Evolutionary conservation across 768 basidiomycete genomes (phyloP).

Genomic region (Lactifluus rugatus): DNA sequence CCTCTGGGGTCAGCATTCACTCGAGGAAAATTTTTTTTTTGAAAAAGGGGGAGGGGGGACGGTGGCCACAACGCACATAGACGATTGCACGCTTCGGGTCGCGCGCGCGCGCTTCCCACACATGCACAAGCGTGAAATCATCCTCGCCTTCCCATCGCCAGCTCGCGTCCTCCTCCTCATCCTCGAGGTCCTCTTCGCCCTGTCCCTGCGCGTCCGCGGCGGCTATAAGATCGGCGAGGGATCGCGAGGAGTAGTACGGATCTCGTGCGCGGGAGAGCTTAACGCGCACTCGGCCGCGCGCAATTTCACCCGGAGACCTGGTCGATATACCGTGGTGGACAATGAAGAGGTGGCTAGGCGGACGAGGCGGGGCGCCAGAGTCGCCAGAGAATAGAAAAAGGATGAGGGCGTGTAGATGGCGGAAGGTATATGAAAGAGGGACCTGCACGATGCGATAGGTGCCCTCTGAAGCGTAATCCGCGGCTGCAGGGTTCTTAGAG

Average conservation of each 20-base stretch:
- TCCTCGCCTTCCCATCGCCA: slow-evolving; percentile 69
- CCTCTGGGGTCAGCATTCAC: not conserved
- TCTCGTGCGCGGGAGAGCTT: slow-evolving; percentile 27
- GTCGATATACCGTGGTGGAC: slow-evolving; percentile 40
- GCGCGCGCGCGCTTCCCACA: slow-evolving; percentile 39
- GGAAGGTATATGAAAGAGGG: slow-evolving; percentile 59
- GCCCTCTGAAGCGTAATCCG: slow-evolving; percentile 31
- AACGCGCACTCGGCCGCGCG: slow-evolving; percentile 23
- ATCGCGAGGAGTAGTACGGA: slow-evolving; percentile 22
- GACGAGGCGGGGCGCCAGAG: slow-evolving; percentile 2
- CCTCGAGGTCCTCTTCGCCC: slow-evolving; percentile 8
- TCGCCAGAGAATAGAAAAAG: slow-evolving; percentile 44
- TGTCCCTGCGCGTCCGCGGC: slow-evolving; percentile 11
- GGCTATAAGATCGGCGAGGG: slow-evolving; percentile 23
- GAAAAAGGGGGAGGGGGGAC: not conserved
- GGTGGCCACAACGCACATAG: slow-evolving; percentile 41
- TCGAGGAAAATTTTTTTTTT: not conserved
- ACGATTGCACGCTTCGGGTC: slow-evolving; percentile 41
- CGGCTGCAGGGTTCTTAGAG: not conserved
- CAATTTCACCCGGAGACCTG: slow-evolving; percentile 45
- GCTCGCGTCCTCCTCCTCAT: slow-evolving; percentile 28
- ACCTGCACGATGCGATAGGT: slow-evolving; percentile 60
- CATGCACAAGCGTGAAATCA: slow-evolving; percentile 48
- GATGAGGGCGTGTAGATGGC: slow-evolving; percentile 52
- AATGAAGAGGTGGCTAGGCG: slow-evolving; percentile 48